A percentile compares a stretch with the other conserved stretches of the same genome.
phyloP scores from a whole-genome alignment of 805 yeast genomes.

The Lipomyces yamanashiensis region DNA sequence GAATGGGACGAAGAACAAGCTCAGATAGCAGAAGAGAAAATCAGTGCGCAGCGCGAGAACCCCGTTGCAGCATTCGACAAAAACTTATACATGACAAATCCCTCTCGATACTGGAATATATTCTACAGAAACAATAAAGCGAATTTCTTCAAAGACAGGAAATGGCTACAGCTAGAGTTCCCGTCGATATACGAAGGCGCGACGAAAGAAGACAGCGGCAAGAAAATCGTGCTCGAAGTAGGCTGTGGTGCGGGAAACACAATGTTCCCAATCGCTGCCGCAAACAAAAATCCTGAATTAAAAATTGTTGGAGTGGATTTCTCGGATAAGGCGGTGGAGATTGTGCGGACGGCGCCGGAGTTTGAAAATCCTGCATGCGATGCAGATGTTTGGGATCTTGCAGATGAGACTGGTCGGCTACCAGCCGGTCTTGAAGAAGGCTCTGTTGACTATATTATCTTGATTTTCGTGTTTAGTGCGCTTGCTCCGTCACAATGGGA shows the following conservation, averaged over 20 bases:
- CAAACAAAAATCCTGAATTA: constrained; percentile 78
- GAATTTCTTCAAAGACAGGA: constrained; percentile 94
- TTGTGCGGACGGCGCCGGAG: constrained; percentile 66
- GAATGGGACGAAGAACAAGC: constrained; percentile 95
- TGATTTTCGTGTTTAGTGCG: constrained; percentile 94
- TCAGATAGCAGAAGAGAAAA: constrained; percentile 71
- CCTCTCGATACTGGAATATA: constrained; percentile 93
- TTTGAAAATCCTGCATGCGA: constrained; percentile 62
- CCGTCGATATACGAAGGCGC: constrained; percentile 76
- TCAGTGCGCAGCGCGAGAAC: constrained; percentile 70
- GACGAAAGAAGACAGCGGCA: constrained; percentile 72
- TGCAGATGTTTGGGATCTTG: constrained; percentile 95
- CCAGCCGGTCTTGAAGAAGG: constrained; percentile 84
- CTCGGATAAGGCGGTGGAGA: constrained; percentile 84
- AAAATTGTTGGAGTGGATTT: constrained; percentile 86
- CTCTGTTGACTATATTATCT: constrained; percentile 87
- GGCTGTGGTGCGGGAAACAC: constrained; percentile 99
- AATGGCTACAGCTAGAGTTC: constrained; percentile 94
- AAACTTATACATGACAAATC: constrained; percentile 73
- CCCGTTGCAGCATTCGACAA: constrained; percentile 93
- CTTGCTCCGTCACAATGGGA: constrained; percentile 90
- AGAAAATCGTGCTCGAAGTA: constrained; percentile 78
- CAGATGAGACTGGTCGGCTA: constrained; percentile 69
- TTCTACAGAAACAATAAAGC: constrained; percentile 89
- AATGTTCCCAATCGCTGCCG: constrained; percentile 82